phyloP scores from a whole-genome alignment of 2,329 filamentous ascomycete genomes.

The Purpureocillium lavendulum region DNA sequence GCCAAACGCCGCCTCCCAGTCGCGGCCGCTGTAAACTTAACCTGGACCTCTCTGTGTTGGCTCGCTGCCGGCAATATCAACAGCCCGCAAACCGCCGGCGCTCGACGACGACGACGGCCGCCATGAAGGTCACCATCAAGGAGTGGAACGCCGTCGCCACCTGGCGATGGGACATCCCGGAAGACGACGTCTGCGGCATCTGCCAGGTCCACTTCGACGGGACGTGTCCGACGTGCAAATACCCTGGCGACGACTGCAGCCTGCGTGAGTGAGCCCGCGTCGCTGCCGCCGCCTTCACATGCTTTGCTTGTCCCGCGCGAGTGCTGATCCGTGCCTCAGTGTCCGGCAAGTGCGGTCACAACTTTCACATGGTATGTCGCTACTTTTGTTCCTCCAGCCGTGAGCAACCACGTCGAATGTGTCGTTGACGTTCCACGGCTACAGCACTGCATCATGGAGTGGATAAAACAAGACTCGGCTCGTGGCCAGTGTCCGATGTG shows the following conservation, averaged over 20 bases:
- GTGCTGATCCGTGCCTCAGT: conserved; percentile 43
- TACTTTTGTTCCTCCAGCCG: not conserved
- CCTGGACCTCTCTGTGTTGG: not conserved
- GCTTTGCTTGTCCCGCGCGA: not conserved
- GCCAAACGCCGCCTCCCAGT: too few species aligned
- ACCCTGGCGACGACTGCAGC: conserved; percentile 90
- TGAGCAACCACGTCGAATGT: not conserved
- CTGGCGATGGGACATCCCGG: conserved; percentile 96
- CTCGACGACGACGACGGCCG: too few species aligned
- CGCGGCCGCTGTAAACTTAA: too few species aligned
- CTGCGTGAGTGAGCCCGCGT: conserved; percentile 74
- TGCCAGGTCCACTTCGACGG: conserved; percentile 97
- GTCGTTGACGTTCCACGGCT: conserved; percentile 2
- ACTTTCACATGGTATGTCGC: conserved; percentile 80
- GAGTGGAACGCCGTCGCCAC: conserved; percentile 91
- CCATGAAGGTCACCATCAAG: conserved; percentile 95
- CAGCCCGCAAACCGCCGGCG: too few species aligned
- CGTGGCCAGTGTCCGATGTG: conserved; percentile 98
- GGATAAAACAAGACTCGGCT: conserved; percentile 91
- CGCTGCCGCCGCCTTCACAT: conserved; percentile 26
- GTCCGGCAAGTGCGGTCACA: conserved; percentile 93
- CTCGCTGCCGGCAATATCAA: too few species aligned
- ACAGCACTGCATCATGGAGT: conserved; percentile 90
- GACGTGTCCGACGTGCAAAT: conserved; percentile 96
- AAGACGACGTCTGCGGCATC: conserved; percentile 97